Conservation (phyloP, 2,329 filamentous ascomycete species). For the Xylariales sp. region DNA sequence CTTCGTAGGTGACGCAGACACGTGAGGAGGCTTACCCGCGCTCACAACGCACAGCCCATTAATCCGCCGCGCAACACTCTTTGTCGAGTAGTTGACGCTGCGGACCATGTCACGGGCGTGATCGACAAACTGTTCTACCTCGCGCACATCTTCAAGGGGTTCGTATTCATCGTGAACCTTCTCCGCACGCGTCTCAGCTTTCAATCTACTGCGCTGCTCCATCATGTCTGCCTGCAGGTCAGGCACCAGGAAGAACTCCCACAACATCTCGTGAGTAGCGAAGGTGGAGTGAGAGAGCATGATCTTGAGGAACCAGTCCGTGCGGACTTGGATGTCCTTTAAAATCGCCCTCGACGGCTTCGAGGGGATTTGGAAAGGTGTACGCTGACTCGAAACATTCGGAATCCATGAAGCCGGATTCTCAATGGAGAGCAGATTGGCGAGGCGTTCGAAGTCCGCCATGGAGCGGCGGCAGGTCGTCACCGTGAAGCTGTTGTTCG, state of each 20-base stretch:
- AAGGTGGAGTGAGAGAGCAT: constrained; percentile 88
- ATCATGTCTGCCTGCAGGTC: constrained; percentile 89
- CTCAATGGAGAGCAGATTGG: constrained; percentile 76
- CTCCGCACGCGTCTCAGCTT: constrained; percentile 77
- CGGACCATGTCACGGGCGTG: constrained; percentile 88
- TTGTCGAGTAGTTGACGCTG: constrained; percentile 76
- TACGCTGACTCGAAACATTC: constrained; percentile 68
- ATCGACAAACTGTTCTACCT: constrained; percentile 89
- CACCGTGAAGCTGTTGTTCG: constrained; percentile 79
- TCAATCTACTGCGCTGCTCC: constrained; percentile 79
- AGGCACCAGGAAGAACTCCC: constrained; percentile 97
- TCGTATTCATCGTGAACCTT: constrained; percentile 85
- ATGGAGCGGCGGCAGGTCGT: constrained; percentile 89
- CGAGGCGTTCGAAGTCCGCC: constrained; percentile 85
- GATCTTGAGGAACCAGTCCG: constrained; percentile 84
- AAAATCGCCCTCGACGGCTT: constrained; percentile 84
- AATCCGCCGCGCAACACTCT: constrained; percentile 73
- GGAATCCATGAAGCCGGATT: constrained; percentile 96
- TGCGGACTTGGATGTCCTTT: constrained; percentile 78
- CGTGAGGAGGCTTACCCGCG: constrained; percentile 54
- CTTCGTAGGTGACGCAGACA: too few species aligned
- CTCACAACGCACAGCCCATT: constrained; percentile 66
- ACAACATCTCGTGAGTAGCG: constrained; percentile 91
- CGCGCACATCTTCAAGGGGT: constrained; percentile 75
- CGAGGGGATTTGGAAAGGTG: constrained; percentile 88